Evolutionary conservation across 441 rosid genomes (phyloP).

Genomic region (Cnidoscolus chayamansa): DNA sequence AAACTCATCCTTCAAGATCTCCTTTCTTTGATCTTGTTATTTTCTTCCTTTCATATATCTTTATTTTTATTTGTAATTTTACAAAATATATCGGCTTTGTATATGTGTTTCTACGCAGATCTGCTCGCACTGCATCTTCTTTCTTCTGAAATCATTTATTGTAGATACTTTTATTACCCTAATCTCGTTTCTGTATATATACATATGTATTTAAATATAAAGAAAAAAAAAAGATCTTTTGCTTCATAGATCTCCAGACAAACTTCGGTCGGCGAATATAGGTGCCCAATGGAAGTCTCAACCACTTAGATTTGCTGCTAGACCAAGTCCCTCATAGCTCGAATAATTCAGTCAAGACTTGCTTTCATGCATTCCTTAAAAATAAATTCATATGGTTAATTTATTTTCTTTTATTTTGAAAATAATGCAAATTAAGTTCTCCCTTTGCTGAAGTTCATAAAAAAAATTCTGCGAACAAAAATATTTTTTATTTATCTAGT

Average conservation of each 20-base stretch:
- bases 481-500: too few species aligned
- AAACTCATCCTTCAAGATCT: conserved; percentile 28
- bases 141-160: background rate
- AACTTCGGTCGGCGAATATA: background rate
- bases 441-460: background rate
- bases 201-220: background rate
- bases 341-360: background rate
- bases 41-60: background rate
- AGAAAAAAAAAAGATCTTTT: background rate
- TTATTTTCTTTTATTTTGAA: background rate
- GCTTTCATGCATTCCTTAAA: background rate
- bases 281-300: too few species aligned
- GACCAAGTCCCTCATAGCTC: background rate
- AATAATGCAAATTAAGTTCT: background rate
- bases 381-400: background rate
- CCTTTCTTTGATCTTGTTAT: background rate
- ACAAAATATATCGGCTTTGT: background rate
- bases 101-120: background rate
- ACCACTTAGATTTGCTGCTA: background rate
- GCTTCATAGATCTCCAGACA: background rate
- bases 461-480: too few species aligned
- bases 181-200: background rate
- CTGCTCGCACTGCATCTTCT: background rate
- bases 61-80: background rate
- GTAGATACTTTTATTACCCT: background rate